phyloP scores from a whole-genome alignment of 768 basidiomycete species.

The Suillus fuscotomentosus region DNA sequence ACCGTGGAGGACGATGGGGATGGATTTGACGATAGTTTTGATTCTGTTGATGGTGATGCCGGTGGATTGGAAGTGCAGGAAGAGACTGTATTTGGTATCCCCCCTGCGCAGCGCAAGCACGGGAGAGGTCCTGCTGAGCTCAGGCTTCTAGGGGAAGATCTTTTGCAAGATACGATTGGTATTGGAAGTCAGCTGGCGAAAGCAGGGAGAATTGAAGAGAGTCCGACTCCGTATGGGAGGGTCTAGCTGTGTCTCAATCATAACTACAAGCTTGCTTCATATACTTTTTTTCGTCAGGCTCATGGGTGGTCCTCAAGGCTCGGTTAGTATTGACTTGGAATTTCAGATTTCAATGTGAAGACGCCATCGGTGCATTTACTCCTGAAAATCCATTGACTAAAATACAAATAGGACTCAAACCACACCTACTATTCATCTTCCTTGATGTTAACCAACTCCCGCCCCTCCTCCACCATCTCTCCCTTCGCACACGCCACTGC shows the following conservation, averaged over 20 bases:
- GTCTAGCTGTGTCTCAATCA: not conserved
- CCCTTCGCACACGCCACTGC: conserved; percentile 77
- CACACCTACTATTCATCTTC: conserved; percentile 27
- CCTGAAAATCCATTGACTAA: not conserved
- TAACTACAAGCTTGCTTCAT: not conserved
- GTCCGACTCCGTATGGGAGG: conserved; percentile 53
- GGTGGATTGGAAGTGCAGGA: conserved; percentile 37
- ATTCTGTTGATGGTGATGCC: conserved; percentile 45
- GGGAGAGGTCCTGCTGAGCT: conserved; percentile 32
- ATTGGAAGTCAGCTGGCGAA: conserved; percentile 52
- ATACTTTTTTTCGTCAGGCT: not conserved
- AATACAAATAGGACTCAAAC: not conserved
- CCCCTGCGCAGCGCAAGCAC: conserved; percentile 47
- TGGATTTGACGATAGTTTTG: conserved; percentile 52
- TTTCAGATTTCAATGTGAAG: not conserved
- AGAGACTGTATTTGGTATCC: conserved; percentile 73
- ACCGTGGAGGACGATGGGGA: conserved; percentile 32
- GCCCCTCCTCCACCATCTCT: conserved; percentile 89
- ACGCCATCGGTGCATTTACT: not conserved
- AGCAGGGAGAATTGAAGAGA: conserved; percentile 56
- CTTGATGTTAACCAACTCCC: conserved; percentile 71
- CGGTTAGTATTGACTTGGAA: not conserved
- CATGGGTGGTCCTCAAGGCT: not conserved
- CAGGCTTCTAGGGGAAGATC: conserved; percentile 59
- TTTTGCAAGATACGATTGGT: conserved; percentile 63